Evolutionary conservation across 208 protist species (phyloP).

Genomic region (Strigomonas culicis): DNA sequence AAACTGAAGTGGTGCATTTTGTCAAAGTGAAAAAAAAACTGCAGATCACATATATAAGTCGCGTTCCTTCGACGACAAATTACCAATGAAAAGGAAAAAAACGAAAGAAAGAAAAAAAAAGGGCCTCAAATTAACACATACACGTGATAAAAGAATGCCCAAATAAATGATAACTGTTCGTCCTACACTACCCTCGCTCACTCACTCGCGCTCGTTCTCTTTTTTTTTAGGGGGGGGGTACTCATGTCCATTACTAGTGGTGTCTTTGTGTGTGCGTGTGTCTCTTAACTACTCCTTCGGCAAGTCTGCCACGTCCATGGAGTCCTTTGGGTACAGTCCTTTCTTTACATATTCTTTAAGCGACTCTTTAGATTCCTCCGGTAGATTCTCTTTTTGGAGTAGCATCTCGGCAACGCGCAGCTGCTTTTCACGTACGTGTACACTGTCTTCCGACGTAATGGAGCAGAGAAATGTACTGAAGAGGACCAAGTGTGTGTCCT

Average conservation of each 20-base stretch:
- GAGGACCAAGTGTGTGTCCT: slow-evolving; percentile 11
- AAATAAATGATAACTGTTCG: not conserved
- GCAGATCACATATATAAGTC: not conserved
- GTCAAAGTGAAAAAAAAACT: slow-evolving; percentile 18
- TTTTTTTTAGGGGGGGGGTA: not conserved
- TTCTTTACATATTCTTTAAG: slow-evolving; percentile 28
- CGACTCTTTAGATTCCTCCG: slow-evolving; percentile 26
- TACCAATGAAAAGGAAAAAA: not conserved
- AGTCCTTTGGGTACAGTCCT: slow-evolving; percentile 68
- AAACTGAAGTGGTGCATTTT: not conserved
- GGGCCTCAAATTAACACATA: not conserved
- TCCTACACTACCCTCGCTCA: no score
- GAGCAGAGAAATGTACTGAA: slow-evolving; percentile 47
- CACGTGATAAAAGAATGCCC: no score
- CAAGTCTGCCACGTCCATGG: slow-evolving; percentile 44
- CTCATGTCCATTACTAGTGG: not conserved
- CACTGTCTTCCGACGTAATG: slow-evolving; percentile 20
- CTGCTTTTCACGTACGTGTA: slow-evolving; percentile 50
- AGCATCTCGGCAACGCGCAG: slow-evolving; percentile 35
- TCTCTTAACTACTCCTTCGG: slow-evolving; percentile 29
- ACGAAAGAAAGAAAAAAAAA: slow-evolving; percentile 11
- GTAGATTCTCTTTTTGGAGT: slow-evolving; percentile 17
- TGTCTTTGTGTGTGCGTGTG: not conserved
- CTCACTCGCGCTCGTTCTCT: not conserved
- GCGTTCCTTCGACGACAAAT: not conserved